Base-by-base conservation (phyloP, 2,329 filamentous ascomycete genomes). In the Penicillium sp. region DNA sequence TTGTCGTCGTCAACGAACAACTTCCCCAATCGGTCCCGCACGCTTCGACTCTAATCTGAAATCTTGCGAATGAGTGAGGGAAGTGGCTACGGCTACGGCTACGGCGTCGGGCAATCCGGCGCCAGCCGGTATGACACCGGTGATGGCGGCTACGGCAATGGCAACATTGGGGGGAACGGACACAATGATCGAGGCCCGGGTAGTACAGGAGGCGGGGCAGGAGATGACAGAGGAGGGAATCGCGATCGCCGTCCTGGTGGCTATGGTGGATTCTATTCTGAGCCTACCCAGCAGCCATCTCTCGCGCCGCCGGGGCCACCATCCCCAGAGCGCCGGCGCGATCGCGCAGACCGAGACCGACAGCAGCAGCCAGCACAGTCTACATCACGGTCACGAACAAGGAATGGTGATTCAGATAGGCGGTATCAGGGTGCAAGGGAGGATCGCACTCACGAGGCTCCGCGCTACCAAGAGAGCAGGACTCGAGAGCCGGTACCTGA, bases 221-320 rank as follows among this genome's bases (percentile, higher is more conserved):
- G 51, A 22, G 51, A 35, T 11, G 37, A 38, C 4, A 33, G 51
- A 38, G 30, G 35, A n/a, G 52, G 66, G 60, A 64, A 65, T 28
- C 70, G 76, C 51, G 76, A 76, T 22, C 75, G 71, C 51, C 76
- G 79, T 25, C 70, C 77, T 2, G 79, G 79, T 46, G 79, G 79
- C 26, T 81, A 81, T 59, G 79, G 79, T 38, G 79, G 79, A 30
- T 80, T 81, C 52, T 75, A 76, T 33, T 61, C 71, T 22, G 76
- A 77, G 42, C 52, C 72, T 6, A 62, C 71, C 35, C 70, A 70
- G 55, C 68, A 71, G 48, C 63, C 73, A 14, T 64, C 70, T n/a
- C 22, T 72, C 51, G 61, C 69, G 1, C 65, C 72, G 10, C 62
- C 40, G n/a, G 40, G 19, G 13, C 42, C 61, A 3, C 68, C 71